These are phyloP conservation scores for Colletotrichum navitas DNA, from an alignment of 2,329 filamentous ascomycete species.

Conservation along the genomic window DNA sequence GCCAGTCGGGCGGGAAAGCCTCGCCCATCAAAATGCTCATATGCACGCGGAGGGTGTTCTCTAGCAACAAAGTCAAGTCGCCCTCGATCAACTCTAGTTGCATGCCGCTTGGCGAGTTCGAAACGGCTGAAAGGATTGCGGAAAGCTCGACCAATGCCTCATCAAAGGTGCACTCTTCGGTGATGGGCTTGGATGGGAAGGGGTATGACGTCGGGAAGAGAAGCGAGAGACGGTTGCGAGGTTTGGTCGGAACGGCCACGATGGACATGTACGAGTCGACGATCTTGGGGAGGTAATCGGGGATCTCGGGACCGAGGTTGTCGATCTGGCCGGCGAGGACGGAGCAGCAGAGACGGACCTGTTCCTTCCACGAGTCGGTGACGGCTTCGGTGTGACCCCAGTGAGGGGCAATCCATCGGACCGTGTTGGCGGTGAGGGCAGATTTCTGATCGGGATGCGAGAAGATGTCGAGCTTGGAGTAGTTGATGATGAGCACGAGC, in stretches of 20 bases:
- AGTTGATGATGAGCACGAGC: constrained; percentile 91
- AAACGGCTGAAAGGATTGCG: constrained; percentile 85
- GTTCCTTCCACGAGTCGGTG: constrained; percentile 89
- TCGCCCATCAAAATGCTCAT: constrained; percentile 91
- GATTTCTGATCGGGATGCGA: constrained; percentile 80
- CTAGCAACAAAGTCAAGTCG: constrained; percentile 80
- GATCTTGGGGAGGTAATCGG: constrained; percentile 90
- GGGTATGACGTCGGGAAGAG: constrained; percentile 93
- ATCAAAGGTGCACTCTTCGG: constrained; percentile 75
- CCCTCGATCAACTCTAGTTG: constrained; percentile 80
- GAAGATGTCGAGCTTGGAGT: constrained; percentile 86
- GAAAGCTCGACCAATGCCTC: constrained; percentile 91
- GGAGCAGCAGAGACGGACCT: constrained; percentile 93
- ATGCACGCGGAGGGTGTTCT: constrained; percentile 84
- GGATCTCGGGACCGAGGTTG: constrained; percentile 82
- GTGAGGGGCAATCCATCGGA: constrained; percentile 91
- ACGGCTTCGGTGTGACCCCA: constrained; percentile 84
- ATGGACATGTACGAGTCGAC: constrained; percentile 90
- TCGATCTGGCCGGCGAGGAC: constrained; percentile 89
- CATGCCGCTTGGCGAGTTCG: constrained; percentile 79
- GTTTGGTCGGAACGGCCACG: constrained; percentile 64
- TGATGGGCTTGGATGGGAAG: constrained; percentile 80
- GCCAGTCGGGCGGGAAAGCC: constrained; percentile 89
- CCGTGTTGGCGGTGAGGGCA: constrained; percentile 82
- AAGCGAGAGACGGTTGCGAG: constrained; percentile 80